Percentiles rank a stretch among this genome's conserved stretches.
phyloP scores from a whole-genome alignment of 148 eudicot genomes.

The Rhododendron griersonianum region DNA sequence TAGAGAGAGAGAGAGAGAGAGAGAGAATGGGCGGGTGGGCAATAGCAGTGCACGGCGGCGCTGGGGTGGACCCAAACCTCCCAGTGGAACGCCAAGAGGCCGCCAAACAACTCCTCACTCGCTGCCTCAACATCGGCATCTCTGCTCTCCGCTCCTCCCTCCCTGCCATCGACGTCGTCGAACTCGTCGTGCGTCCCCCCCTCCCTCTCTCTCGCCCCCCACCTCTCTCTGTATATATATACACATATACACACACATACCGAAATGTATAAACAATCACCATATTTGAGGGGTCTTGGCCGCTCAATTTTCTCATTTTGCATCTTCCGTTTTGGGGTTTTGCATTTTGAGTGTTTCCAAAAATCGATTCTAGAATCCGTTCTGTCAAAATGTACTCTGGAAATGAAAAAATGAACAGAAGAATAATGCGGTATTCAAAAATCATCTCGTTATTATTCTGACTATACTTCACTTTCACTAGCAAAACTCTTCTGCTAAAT shows the following conservation, averaged over 20 bases:
- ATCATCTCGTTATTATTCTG: too few species aligned
- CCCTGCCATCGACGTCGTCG: constrained; percentile 79
- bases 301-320: too few species aligned
- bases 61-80: constrained; percentile 86
- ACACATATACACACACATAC: not conserved
- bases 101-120: constrained; percentile 72
- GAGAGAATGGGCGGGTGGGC: constrained; percentile 75
- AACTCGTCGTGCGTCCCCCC: constrained; percentile 60
- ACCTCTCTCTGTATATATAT: not conserved
- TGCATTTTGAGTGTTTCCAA: too few species aligned
- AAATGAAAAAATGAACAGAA: too few species aligned
- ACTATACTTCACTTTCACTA: too few species aligned
- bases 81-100: constrained; percentile 56
- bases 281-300: too few species aligned
- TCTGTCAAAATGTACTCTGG: too few species aligned
- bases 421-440: too few species aligned
- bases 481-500: too few species aligned
- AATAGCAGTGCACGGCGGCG: constrained; percentile 90
- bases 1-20: constrained; percentile 10
- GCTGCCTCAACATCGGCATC: constrained; percentile 66
- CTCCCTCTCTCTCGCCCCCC: not conserved
- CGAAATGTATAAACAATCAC: too few species aligned
- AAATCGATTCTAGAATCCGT: too few species aligned
- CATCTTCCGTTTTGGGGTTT: too few species aligned
- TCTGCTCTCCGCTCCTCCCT: constrained; percentile 59